Evolutionary conservation across 768 basidiomycete genomes (phyloP).

Genomic region (Calocybe indica): DNA sequence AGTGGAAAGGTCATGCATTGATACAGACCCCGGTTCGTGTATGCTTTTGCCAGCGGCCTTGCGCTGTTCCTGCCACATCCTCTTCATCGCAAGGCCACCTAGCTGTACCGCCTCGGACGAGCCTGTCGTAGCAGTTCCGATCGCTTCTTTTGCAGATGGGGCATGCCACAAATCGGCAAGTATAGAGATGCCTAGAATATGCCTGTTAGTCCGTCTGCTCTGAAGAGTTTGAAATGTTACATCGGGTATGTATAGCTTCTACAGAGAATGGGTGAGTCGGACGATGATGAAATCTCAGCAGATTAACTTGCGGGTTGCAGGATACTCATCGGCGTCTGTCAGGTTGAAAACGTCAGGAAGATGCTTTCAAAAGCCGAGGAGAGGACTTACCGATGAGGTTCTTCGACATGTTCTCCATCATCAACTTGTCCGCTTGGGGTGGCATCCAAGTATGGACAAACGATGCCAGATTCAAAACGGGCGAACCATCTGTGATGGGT

Average conservation of each 20-base stretch:
- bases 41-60: slow-evolving; percentile 64
- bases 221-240: slow-evolving; percentile 16
- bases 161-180: slow-evolving; percentile 66
- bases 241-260: slow-evolving; percentile 51
- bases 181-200: slow-evolving; percentile 35
- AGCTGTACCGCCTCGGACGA: slow-evolving; percentile 70
- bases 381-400: slow-evolving; percentile 45
- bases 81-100: slow-evolving; percentile 73
- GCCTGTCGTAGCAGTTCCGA: slow-evolving; percentile 70
- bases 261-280: background rate
- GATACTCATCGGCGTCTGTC: slow-evolving; percentile 54
- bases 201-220: background rate
- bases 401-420: slow-evolving; percentile 58
- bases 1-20: background rate
- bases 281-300: background rate
- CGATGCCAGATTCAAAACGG: slow-evolving; percentile 59
- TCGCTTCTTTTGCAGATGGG: slow-evolving; percentile 51
- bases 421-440: slow-evolving; percentile 43
- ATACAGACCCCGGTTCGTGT: slow-evolving; percentile 66
- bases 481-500: slow-evolving; percentile 43
- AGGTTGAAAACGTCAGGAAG: slow-evolving; percentile 1
- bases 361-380: background rate
- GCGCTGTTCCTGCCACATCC: slow-evolving; percentile 61
- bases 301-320: slow-evolving; percentile 44
- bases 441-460: slow-evolving; percentile 63